Evolutionary conservation across 31 red algal species (phyloP).

Genomic region (Odonthalia washingtoniensis): DNA sequence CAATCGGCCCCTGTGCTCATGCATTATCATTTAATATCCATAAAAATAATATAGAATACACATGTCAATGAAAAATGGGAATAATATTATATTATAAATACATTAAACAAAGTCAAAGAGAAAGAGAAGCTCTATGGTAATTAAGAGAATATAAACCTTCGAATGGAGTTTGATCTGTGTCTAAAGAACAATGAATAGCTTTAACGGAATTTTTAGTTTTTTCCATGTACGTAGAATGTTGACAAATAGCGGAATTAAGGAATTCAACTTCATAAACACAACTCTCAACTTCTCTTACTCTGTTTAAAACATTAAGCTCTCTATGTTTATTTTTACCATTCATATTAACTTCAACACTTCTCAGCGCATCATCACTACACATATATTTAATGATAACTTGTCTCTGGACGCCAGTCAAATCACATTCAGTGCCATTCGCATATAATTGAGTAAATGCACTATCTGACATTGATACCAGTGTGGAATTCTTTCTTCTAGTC

Average conservation of each 20-base stretch:
- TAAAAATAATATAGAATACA: too few species aligned
- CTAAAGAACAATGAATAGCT: slow-evolving; percentile 64
- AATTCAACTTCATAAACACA: slow-evolving; percentile 93
- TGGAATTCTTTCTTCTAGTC: slow-evolving; percentile 29
- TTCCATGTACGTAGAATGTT: slow-evolving; percentile 63
- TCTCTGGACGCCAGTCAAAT: slow-evolving; percentile 62
- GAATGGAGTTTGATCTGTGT: slow-evolving; percentile 52
- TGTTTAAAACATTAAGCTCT: slow-evolving; percentile 57
- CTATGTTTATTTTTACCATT: not conserved
- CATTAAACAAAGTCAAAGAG: too few species aligned
- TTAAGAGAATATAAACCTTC: slow-evolving; percentile 40
- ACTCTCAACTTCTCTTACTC: slow-evolving; percentile 69
- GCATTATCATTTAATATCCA: too few species aligned
- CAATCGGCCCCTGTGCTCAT: too few species aligned
- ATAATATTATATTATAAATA: too few species aligned
- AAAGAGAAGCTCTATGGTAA: slow-evolving; percentile 63
- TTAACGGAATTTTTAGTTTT: slow-evolving; percentile 24
- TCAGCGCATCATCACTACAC: slow-evolving; percentile 56
- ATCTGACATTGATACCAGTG: slow-evolving; percentile 43
- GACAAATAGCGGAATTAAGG: slow-evolving; percentile 77
- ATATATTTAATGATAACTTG: slow-evolving; percentile 69
- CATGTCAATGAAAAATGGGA: too few species aligned
- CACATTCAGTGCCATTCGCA: slow-evolving; percentile 69
- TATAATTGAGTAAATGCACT: slow-evolving; percentile 70
- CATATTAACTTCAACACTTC: not conserved